Base-by-base conservation (phyloP, 495 filamentous ascomycete species). In the Aspergillus nidulans region DNA sequence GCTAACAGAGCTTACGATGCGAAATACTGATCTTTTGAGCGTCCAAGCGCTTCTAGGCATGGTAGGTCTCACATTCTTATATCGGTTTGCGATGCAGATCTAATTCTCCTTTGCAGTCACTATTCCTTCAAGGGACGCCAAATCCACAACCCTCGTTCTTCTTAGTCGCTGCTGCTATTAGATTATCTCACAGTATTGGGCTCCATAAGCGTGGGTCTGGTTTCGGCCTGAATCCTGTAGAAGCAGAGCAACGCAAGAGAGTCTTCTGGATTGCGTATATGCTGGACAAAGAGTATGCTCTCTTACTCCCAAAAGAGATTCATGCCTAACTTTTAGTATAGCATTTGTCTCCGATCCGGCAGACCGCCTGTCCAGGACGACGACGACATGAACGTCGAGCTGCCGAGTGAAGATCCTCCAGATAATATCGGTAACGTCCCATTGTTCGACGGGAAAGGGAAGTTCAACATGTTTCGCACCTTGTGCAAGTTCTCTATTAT, bases 191-290 rank as follows among this genome's bases (percentile, higher is more conserved):
- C 63, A 95, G 86, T 68, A 97, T 98, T 60, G 94, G 94, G 21
- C 77, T 98, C 41, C 94, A 98, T 71, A 97, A 96, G 69, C 81
- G 88, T 53, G 92, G 91, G 15, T 91, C 88, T 23, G 87, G 86
- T 1, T 97, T 97, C 69, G 91, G 92, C 55, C 76, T 98, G 39
- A 96, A 92, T 62, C 83, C 85, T 13, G 85, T 90, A 18, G 94
- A 98, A 65, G 86, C 91, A 41, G 95, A 98, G 68, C 94, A 98
- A 70, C 81, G 94, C 28, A 96, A 96, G 73, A 77, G 94, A 58
- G 94, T 97, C 2, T 98, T 97, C 63, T 98, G 94, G 94, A 96
- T 98, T 63, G 91, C 88, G 12, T 98, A 98, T 64, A 84, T 95
- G 73, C 73, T 97, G 24, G 94, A 98, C 65, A 96, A 95, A 74